These are phyloP conservation scores for Epichloe aotearoae DNA, from an alignment of 2,329 filamentous ascomycete genomes.

Conservation along the genomic window DNA sequence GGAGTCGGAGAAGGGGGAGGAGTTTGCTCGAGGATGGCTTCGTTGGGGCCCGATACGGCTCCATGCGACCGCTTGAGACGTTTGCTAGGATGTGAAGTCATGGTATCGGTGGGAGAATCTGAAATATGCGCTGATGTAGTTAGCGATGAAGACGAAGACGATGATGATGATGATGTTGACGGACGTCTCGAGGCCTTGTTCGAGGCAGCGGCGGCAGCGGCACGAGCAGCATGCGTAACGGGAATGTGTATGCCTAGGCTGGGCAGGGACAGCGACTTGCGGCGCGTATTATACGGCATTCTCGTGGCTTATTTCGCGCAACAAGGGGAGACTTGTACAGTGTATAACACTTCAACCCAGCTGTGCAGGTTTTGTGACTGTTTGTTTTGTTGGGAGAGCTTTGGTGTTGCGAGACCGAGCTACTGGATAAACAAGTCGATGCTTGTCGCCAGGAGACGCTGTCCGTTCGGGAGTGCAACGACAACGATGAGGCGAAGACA, in stretches of 20 bases:
- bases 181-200: conserved; percentile 22
- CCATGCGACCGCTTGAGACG: conserved; percentile 69
- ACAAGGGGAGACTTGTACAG: not conserved
- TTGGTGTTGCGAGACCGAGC: not conserved
- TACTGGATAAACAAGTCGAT: not conserved
- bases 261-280: conserved; percentile 86
- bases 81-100: conserved; percentile 38
- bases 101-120: conserved; percentile 17
- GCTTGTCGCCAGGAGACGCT: not conserved
- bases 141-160: conserved; percentile 14
- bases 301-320: conserved; percentile 4
- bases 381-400: not conserved
- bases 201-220: conserved; percentile 32
- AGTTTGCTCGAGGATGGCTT: conserved; percentile 69
- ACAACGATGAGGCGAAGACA: not conserved
- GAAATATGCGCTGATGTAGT: conserved; percentile 9
- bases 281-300: conserved; percentile 94
- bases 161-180: conserved; percentile 16
- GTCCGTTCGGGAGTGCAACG: not conserved
- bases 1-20: conserved; percentile 35
- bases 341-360: not conserved
- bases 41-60: conserved; percentile 29
- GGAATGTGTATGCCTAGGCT: conserved; percentile 86
- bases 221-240: conserved; percentile 47
- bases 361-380: not conserved